These are phyloP conservation scores for Aspergillus calidoustus DNA, from an alignment of 2,329 filamentous ascomycete species.

Conservation along the genomic window DNA sequence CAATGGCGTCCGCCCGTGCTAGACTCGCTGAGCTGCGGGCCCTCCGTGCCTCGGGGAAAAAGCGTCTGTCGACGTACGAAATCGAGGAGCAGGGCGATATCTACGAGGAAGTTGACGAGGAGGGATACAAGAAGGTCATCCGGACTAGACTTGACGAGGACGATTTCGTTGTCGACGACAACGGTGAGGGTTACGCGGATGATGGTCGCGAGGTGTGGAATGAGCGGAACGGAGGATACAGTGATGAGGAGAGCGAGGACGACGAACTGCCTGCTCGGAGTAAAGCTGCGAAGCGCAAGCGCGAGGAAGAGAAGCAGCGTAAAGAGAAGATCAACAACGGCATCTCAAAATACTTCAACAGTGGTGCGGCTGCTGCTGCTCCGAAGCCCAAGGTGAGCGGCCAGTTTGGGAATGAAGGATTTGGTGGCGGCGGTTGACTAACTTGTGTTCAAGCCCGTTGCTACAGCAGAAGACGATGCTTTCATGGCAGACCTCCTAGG, in stretches of 20 bases:
- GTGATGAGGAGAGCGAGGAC: conserved; percentile 74
- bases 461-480: conserved; percentile 84
- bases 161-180: conserved; percentile 98
- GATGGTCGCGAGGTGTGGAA: conserved; percentile 95
- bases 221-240: conserved; percentile 60
- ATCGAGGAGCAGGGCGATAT: conserved; percentile 81
- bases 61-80: conserved; percentile 83
- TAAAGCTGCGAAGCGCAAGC: conserved; percentile 77
- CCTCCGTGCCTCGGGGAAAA: conserved; percentile 87
- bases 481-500: conserved; percentile 85
- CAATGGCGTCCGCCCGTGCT: conserved; percentile 41
- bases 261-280: conserved; percentile 68
- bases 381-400: conserved; percentile 77
- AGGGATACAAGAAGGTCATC: conserved; percentile 95
- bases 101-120: conserved; percentile 96
- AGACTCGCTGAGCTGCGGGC: conserved; percentile 75
- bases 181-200: conserved; percentile 94
- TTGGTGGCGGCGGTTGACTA: background rate
- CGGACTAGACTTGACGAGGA: conserved; percentile 86
- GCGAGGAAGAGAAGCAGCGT: conserved; percentile 83
- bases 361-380: conserved; percentile 64
- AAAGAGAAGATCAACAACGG: conserved; percentile 86
- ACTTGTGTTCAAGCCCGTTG: conserved; percentile 61
- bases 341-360: conserved; percentile 93
- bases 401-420: background rate